Percentiles rank a stretch among this genome's conserved stretches.
Conservation (phyloP, 2,329 filamentous ascomycete species). For the Calonectria multiphialidica region DNA sequence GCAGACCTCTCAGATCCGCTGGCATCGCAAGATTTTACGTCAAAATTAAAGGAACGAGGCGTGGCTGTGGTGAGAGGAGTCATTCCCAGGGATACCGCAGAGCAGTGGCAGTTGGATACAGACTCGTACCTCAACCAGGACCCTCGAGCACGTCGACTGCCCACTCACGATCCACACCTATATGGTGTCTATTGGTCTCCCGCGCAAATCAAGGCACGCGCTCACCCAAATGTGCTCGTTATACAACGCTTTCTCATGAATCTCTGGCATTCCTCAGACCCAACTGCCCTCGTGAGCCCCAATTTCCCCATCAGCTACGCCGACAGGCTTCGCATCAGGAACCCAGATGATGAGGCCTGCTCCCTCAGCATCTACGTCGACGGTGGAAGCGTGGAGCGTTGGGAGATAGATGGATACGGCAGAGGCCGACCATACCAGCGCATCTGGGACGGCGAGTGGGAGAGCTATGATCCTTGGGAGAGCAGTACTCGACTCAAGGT, state of each 20-base stretch:
- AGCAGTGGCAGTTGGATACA: constrained; percentile 63
- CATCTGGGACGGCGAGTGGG: constrained; percentile 78
- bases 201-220: constrained; percentile 54
- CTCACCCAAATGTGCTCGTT: constrained; percentile 53
- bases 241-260: constrained; percentile 62
- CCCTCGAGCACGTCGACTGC: constrained; percentile 48
- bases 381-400: constrained; percentile 75
- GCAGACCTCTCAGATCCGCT: constrained; percentile 48
- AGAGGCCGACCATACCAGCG: constrained; percentile 71
- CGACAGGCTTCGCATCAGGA: constrained; percentile 68
- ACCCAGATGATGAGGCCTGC: constrained; percentile 64
- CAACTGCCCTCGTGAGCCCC: constrained; percentile 56
- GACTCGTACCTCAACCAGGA: constrained; percentile 67
- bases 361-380: constrained; percentile 71
- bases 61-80: constrained; percentile 49
- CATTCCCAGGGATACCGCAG: constrained; percentile 42
- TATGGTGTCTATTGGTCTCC: constrained; percentile 56
- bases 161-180: constrained; percentile 47
- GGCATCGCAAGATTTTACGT: constrained; percentile 41
- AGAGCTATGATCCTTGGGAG: constrained; percentile 82
- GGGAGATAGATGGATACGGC: constrained; percentile 74
- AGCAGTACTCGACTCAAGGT: constrained; percentile 73
- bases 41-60: constrained; percentile 45
- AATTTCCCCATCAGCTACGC: constrained; percentile 69
- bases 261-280: constrained; percentile 48